phyloP scores from a whole-genome alignment of 352 stramenopile genomes.

The Pythium sp. region DNA sequence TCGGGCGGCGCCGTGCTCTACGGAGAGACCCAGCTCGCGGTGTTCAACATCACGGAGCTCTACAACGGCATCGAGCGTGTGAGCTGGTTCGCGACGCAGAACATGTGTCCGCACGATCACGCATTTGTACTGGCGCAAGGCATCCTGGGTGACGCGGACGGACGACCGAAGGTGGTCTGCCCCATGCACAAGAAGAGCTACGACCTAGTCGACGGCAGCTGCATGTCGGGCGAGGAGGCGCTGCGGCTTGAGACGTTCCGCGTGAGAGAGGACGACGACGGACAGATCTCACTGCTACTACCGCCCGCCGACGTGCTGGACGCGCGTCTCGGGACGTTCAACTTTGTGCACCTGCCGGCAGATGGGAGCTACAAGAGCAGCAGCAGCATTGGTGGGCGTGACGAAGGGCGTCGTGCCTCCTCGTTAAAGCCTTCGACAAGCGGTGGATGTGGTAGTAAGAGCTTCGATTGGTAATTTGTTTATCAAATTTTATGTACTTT shows the following conservation, averaged over 20 bases:
- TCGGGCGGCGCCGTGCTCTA: slow-evolving; percentile 87
- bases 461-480: too few relatives aligned
- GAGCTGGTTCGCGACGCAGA: slow-evolving; percentile 91
- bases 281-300: slow-evolving; percentile 74
- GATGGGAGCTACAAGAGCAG: neutral
- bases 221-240: slow-evolving; percentile 62
- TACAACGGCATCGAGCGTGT: slow-evolving; percentile 59
- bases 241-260: slow-evolving; percentile 84
- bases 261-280: slow-evolving; percentile 64
- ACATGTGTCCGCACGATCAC: slow-evolving; percentile 92
- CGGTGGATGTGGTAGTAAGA: too few relatives aligned
- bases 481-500: too few relatives aligned
- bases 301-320: slow-evolving; percentile 75
- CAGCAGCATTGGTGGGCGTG: neutral
- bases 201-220: slow-evolving; percentile 66
- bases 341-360: slow-evolving; percentile 22
- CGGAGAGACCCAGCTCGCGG: slow-evolving; percentile 86
- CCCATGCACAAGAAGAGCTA: slow-evolving; percentile 93
- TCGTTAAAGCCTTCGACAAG: too few relatives aligned
- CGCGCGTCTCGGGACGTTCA: slow-evolving; percentile 78
- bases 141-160: slow-evolving; percentile 81
- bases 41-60: slow-evolving; percentile 85
- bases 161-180: slow-evolving; percentile 86
- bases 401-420: neutral
- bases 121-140: slow-evolving; percentile 92